A percentile compares a stretch with the other conserved stretches of the same genome.
These are phyloP conservation scores for Rubia peregrina DNA, from an alignment of 305 asterid genomes.

Conservation along the genomic window DNA sequence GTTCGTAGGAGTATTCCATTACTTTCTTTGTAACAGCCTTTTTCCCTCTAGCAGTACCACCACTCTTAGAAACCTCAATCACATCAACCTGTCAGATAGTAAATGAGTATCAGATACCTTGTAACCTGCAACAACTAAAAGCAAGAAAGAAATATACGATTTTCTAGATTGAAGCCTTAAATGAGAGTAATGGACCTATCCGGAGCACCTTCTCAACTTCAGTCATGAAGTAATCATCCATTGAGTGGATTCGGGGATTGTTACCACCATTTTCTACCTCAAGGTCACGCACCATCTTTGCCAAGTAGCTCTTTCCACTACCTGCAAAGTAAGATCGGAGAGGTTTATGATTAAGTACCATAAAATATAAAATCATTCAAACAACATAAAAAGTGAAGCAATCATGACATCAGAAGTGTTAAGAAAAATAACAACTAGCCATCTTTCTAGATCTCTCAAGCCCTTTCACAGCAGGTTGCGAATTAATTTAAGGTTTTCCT, in stretches of 20 bases:
- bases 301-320: constrained; percentile 96
- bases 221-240: constrained; percentile 97
- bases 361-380: constrained; percentile 2
- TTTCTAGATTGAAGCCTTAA: background rate
- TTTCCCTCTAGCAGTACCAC: constrained; percentile 62
- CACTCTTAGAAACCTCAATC: constrained; percentile 49
- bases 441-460: background rate
- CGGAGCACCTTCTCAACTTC: constrained; percentile 84
- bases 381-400: background rate
- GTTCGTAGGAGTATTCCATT: constrained; percentile 91
- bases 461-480: background rate
- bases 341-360: background rate
- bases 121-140: constrained; percentile 1
- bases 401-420: background rate
- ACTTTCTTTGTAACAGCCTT: constrained; percentile 53
- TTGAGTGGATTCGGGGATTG: constrained; percentile 88
- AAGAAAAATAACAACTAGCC: background rate
- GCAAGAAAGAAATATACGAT: background rate
- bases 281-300: constrained; percentile 75
- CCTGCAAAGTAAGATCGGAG: constrained; percentile 35
- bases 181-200: constrained; percentile 3
- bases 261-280: constrained; percentile 92
- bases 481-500: background rate
- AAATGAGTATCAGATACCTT: constrained; percentile 3
- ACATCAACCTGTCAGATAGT: constrained; percentile 52